Evolutionary conservation across 2,329 filamentous ascomycete species (phyloP), one percentile per base, ranked within the genome.

Genomic region (Scytalidium lignicola): DNA sequence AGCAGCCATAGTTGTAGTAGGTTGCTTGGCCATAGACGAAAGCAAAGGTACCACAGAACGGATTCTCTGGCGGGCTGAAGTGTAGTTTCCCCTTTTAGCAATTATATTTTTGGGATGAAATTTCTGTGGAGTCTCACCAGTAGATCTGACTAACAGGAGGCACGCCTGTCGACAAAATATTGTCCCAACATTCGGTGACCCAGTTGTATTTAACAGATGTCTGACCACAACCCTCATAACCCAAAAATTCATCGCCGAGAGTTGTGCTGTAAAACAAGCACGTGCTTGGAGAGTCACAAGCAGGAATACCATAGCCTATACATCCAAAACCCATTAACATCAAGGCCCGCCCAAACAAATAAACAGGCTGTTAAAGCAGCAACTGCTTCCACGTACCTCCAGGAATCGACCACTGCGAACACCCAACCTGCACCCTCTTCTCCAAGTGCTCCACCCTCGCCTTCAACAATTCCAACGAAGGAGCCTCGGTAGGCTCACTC

Each of bases 351-450:
- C 21, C n/a, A n/a, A 15, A 19, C 2, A n/a, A 28, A 41, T 15
- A 23, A 18, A 4, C 15, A 22, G 17, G 5, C 13, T 10, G 5
- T 17, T 10, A 22, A 19, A 52, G 45, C 3, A 21, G 7, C 10
- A 13, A 13, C 23, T 28, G 12, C 42, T 26, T 17, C 42, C 17
- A 41, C 45, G 7, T 41, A 50, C 53, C 51, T 42, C 57, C 57
- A 20, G 51, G 55, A 22, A 58, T 55, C 2, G 57, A 56, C 57
- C 58, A 60, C 40, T 60, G 55, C n/a, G 52, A 48, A 48, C 57
- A 60, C 18, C 44, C 41, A 50, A 55, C 58, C 1, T 54, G 55
- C 13, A 49, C 23, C 23, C 47, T 59, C 46, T 50, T 55, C 20
- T 23, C 49, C 44, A 60, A 50, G 9, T 41, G 18, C 18, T 41